Evolutionary conservation across 352 stramenopile genomes (phyloP), one percentile per base, ranked within the genome.

Genomic region (Plasmopara muralis): DNA sequence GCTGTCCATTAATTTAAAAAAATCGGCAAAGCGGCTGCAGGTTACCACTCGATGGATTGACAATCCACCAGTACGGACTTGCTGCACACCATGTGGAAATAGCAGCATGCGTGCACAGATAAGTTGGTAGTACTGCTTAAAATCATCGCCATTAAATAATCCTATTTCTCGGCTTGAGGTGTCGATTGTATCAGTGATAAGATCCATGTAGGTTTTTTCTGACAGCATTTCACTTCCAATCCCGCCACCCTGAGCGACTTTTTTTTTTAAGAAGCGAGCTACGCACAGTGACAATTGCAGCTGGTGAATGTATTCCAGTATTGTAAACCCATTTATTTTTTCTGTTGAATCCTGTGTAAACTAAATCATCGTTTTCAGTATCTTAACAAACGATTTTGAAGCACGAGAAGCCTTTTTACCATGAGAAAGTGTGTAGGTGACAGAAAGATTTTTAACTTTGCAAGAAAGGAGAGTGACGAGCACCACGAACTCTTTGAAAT

Each of bases 81-180:
- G 55, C 9, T 64, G 61, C 3, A 65, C 31, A 5, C 79, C 64
- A 40, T 86, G 70, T 13, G 65, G 77, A n/a, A 85, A 62, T 9
- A 85, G 43, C 15, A 88, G 40, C 38, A 68, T 64, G 4, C 77
- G 77, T 0, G 66, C 62, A 55, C 67, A 85, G 40, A 86, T 88
- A 20, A 85, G 57, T 25, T 80, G 43, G 43, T 82, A 88, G 55
- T 85, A 86, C 16, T 78, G 48, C 13, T 49, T 18, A 18, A 88
- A 83, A 2, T 77, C 72, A 30, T 61, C 43, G 52, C 76, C 62
- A 4, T 78, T 46, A 16, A 70, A 20, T 9, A 79, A n/a, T 5
- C 55, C 44, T 35, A 57, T 33, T 14, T 62, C 13, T 34, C 29
- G 14, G 4, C 29, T 62, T 25, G 71, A 55, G 7, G 33, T 43